Percentiles rank a stretch among this genome's conserved stretches.
These are phyloP conservation scores for Telopea speciosissima DNA, from an alignment of 177 flowering plant species.

Conservation along the genomic window DNA sequence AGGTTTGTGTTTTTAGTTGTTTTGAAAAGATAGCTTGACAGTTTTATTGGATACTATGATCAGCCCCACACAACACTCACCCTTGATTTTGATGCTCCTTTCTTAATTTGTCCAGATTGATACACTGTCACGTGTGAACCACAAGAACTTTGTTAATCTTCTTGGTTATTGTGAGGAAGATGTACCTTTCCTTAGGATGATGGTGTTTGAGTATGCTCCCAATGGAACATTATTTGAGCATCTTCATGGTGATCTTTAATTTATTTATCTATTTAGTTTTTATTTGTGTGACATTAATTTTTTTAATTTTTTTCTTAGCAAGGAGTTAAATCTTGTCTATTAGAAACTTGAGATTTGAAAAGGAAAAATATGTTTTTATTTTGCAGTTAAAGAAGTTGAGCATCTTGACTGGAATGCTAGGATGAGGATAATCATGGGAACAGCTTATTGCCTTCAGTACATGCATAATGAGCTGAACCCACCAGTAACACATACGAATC, in stretches of 20 bases:
- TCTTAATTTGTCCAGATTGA: slow-evolving; percentile 45
- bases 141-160: slow-evolving; percentile 92
- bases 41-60: neutral
- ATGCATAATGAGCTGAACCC: slow-evolving; percentile 74
- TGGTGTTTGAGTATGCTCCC: slow-evolving; percentile 51
- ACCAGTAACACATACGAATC: slow-evolving; percentile 49
- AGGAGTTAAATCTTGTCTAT: neutral
- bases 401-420: slow-evolving; percentile 82
- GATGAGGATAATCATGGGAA: slow-evolving; percentile 76
- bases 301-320: neutral
- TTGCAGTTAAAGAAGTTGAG: slow-evolving; percentile 72
- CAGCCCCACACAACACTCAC: neutral
- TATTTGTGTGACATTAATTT: neutral
- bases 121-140: slow-evolving; percentile 73
- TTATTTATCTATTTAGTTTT: too few species aligned
- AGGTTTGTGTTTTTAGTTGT: slow-evolving; percentile 35
- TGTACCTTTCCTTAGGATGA: slow-evolving; percentile 34
- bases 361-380: neutral
- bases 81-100: neutral
- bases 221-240: slow-evolving; percentile 42
- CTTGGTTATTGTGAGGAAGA: slow-evolving; percentile 88
- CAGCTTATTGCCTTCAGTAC: slow-evolving; percentile 81
- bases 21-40: neutral
- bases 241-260: slow-evolving; percentile 30
- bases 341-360: neutral